Evolutionary conservation across 371 early-diverging fungal genomes (phyloP), one percentile per base, ranked within the genome.

Genomic region (Mucor saturninus): DNA sequence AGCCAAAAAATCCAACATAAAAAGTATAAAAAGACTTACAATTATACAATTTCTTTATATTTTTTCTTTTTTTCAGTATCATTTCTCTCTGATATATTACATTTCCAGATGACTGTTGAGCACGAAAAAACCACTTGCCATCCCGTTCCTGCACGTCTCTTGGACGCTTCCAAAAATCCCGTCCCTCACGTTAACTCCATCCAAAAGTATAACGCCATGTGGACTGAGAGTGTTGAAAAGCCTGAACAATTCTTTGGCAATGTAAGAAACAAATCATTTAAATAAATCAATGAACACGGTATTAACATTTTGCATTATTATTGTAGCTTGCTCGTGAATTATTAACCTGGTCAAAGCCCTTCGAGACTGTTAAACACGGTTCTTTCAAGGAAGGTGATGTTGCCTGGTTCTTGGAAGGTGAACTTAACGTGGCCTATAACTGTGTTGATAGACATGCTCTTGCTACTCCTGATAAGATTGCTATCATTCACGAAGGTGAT

Each of bases 391-490:
- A 86, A 50, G 95, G 94, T 54, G 87, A 95, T 72, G 83, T 93
- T 57, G 86, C 87, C 59, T 99, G 97, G 97, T 99, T 98, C 84
- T 80, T 83, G 39, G 94, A 93, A 62, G 99, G 99, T 48, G 81
- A 90, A 73, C 79, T 98, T 64, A 98, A 98, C 76, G 94, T 92
- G 10, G 85, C 92, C 38, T 94, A 93, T 84, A 99, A 98, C 83
- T 96, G 96, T 80, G 89, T 99, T 28, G 99, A 99, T 71, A 89
- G 98, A 57, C 95, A 97, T 77, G 97, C 94, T 31, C 58, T 77
- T 35, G 55, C 74, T 14, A 80, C 76, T 31, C 92, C 93, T 10
- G 69, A 83, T 59, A 83, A 84, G 75, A 78, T 92, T 14, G 99
- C 97, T 45, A 89, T 98, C 67, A 92, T 96, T 58, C 92, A 93